Conservation (phyloP, 192 early-diverging fungal genomes). For the Coemansia sp. region DNA sequence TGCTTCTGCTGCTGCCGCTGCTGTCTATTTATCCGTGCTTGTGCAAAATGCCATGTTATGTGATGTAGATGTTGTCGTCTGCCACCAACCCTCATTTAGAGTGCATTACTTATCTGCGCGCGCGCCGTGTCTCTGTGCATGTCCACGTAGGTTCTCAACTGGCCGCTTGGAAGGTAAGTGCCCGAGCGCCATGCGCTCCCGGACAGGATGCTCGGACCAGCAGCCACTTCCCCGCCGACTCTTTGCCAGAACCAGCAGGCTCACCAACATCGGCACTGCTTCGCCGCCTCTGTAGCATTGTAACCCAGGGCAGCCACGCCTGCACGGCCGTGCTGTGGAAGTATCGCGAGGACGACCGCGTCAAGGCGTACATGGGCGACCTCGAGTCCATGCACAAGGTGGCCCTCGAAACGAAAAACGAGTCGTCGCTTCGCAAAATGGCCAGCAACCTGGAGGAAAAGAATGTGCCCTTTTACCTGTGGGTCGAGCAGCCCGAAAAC, state of each 20-base stretch:
- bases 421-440: slow-evolving; percentile 57
- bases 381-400: slow-evolving; percentile 75
- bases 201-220: not conserved
- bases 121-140: no score
- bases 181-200: not conserved
- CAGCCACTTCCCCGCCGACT: not conserved
- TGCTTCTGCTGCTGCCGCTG: not conserved
- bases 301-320: slow-evolving; percentile 73
- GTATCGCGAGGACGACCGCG: slow-evolving; percentile 56
- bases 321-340: slow-evolving; percentile 61
- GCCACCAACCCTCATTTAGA: no score
- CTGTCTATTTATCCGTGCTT: slow-evolving; percentile 2
- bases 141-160: slow-evolving; percentile 52
- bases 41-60: slow-evolving; percentile 9
- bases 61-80: no score
- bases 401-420: slow-evolving; percentile 69
- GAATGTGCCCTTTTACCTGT: slow-evolving; percentile 59
- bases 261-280: no score
- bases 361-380: slow-evolving; percentile 58
- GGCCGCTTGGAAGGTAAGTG: slow-evolving; percentile 71
- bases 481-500: slow-evolving; percentile 78
- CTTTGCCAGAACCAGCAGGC: not conserved
- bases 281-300: slow-evolving; percentile 60
- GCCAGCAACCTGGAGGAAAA: slow-evolving; percentile 53
- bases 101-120: no score